Evolutionary conservation across 495 filamentous ascomycete species (phyloP).

Genomic region (Pseudomonodictys pantanalensis): DNA sequence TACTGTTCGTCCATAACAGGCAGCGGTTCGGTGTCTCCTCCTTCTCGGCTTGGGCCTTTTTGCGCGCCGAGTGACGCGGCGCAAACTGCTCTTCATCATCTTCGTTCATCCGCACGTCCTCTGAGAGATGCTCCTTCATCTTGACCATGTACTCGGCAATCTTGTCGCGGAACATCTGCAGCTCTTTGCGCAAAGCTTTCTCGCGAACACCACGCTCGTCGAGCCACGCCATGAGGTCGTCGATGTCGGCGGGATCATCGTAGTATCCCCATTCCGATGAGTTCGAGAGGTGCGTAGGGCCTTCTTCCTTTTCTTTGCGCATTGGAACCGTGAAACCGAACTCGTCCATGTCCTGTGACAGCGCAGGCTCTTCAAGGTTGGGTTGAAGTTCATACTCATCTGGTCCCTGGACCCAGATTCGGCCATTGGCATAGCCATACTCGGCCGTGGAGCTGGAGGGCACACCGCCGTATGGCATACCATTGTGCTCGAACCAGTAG

Average conservation of each 20-base stretch:
- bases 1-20: conserved; percentile 76
- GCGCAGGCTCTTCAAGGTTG: conserved; percentile 68
- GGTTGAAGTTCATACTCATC: conserved; percentile 84
- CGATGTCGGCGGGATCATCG: conserved; percentile 72
- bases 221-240: conserved; percentile 80
- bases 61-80: conserved; percentile 55
- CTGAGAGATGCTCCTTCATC: conserved; percentile 69
- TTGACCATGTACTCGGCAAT: conserved; percentile 79
- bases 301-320: conserved; percentile 84
- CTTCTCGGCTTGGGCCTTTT: conserved; percentile 63
- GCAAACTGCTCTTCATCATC: conserved; percentile 53
- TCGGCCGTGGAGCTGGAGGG: conserved; percentile 82
- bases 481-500: conserved; percentile 98
- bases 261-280: conserved; percentile 89
- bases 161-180: conserved; percentile 69
- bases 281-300: conserved; percentile 68
- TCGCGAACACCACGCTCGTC: conserved; percentile 82
- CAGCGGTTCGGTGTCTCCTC: conserved; percentile 60
- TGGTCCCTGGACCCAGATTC: conserved; percentile 93
- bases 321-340: conserved; percentile 79
- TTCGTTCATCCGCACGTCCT: conserved; percentile 49
- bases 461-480: conserved; percentile 91
- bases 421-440: conserved; percentile 87
- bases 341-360: conserved; percentile 57
- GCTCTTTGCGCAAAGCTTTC: conserved; percentile 77